Base-by-base conservation (phyloP, 2,329 filamentous ascomycete species). In the Golovinomyces cichoracearum region DNA sequence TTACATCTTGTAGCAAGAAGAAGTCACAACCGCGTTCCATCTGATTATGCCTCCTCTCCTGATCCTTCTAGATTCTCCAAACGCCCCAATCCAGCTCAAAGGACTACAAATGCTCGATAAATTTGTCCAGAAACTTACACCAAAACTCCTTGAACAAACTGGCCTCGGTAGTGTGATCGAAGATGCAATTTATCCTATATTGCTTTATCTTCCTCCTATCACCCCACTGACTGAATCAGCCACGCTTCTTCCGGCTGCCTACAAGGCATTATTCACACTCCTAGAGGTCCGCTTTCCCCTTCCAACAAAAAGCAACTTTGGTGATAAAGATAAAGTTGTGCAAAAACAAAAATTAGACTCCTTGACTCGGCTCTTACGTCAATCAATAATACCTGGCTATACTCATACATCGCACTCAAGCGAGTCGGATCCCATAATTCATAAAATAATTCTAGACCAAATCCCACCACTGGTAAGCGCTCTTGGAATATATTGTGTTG, bases 181-280 rank as follows among this genome's bases (percentile, higher is more conserved):
- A 56, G 72, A 83, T 19, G 72, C 77, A 2, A 63, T 83, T 1
- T 70, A 78, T 53, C 81, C 83, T 0, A 75, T 77, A 31, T 69
- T 93, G n/a, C 69, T 79, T 6, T 82, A 76, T 56, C 68, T 93
- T 5, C 86, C 88, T 0, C 74, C 70, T 12, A 65, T 93, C 38
- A 93, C 83, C 0, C 76, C 81, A 0, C 79, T 83, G 57, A 60
- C 68, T 0, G 80, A 90, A 49, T 81, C 81, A 3, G 58, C 80
- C 1, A 57, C 59, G 1, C 64, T 94, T 2, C 69, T 93, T 1
- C 58, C 62, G 5, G 67, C 69, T 5, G 75, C 80, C 0, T 92
- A 85, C 54, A 67, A 70, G 6, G 76, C 77, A 1, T 66, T 93
- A 2, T 63, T 80, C 17, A 63, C 65, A 0, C 68, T 93, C 5